Base-by-base conservation (phyloP, 352 stramenopile genomes). In the Saprolegnia parasitica region DNA sequence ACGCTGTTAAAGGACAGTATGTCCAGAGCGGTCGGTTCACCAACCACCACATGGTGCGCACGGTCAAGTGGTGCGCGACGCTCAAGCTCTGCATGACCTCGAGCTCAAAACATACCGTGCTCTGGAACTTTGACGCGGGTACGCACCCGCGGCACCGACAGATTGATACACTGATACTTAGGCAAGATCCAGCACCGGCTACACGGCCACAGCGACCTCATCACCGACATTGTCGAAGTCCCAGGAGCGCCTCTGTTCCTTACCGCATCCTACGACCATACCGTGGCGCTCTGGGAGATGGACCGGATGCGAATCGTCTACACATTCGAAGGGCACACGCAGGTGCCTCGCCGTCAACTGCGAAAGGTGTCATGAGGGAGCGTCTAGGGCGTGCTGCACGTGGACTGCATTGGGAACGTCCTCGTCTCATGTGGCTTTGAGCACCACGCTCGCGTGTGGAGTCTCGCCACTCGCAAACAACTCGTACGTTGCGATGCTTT, bases 391-490 rank as follows among this genome's bases (percentile, higher is more conserved):
- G 78, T 94, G 15, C 71, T 83, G 23, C 80, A 83, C 20, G 74
- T 95, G 10, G 84, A 89, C 50, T 91, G 81, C 39, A 65, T 71
- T 24, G 72, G 88, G 23, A 75, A 74, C 4, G 49, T 90, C 5
- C 60, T 96, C 9, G 63, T 96, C 10, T 91, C 78, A 65, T 88
- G 76, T 6, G 87, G 86, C 0, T 96, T 95, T 50, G 87, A 96
- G 60, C 83, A 94, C 56, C 79, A 90, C 70, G 83, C 85, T 5
- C 90, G 89, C 29, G 88, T 85, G 65, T 96, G 87, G 87, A 88
- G 79, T 61, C 65, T 91, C 20, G 26, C 77, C 0, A 77, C 76
- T 40, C 71, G 77, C 35, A 73, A 72, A 2, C 71, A 70, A 13
- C 39, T 70, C 32, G 63, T 70, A 52, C 46, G 40, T 67, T 46